Evolutionary conservation across 176 grass and related monocot species (phyloP).

Genomic region (Poa pratensis): DNA sequence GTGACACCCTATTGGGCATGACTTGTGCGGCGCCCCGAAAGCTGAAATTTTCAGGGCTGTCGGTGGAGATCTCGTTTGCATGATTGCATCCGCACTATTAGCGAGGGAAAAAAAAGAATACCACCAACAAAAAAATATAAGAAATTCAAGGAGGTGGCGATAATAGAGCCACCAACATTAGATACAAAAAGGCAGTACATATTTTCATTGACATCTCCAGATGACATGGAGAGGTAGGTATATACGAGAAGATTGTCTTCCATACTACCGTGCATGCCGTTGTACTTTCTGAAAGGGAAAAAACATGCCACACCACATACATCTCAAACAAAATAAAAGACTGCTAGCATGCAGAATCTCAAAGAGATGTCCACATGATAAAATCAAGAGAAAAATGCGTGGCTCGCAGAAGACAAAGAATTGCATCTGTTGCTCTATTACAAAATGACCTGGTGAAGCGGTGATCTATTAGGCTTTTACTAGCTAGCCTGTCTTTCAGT

Average conservation of each 20-base stretch:
- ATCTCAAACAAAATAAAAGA: not conserved
- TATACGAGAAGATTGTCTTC: not conserved
- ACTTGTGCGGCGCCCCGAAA: too few relatives aligned
- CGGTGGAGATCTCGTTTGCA: too few relatives aligned
- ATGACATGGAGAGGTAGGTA: not conserved
- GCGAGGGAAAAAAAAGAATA: not conserved
- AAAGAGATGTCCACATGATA: not conserved
- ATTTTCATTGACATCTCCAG: not conserved
- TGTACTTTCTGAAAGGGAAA: not conserved
- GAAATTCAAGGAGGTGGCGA: too few relatives aligned
- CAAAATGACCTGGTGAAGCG: conserved; percentile 13
- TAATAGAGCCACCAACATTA: not conserved
- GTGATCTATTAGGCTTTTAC: conserved; percentile 33
- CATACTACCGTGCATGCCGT: not conserved
- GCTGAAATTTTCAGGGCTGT: too few relatives aligned
- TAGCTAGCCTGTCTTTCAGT: conserved; percentile 28
- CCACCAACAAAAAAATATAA: not conserved
- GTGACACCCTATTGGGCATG: too few relatives aligned
- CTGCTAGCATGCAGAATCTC: not conserved
- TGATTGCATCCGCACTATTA: too few relatives aligned
- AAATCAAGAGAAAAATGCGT: not conserved
- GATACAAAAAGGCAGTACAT: not conserved
- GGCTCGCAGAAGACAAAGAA: conserved; percentile 3
- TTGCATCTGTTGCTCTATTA: conserved; percentile 18
- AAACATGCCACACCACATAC: not conserved